These are phyloP conservation scores for Chlorella sorokiniana DNA, from an alignment of 139 green algal species.

Conservation along the genomic window DNA sequence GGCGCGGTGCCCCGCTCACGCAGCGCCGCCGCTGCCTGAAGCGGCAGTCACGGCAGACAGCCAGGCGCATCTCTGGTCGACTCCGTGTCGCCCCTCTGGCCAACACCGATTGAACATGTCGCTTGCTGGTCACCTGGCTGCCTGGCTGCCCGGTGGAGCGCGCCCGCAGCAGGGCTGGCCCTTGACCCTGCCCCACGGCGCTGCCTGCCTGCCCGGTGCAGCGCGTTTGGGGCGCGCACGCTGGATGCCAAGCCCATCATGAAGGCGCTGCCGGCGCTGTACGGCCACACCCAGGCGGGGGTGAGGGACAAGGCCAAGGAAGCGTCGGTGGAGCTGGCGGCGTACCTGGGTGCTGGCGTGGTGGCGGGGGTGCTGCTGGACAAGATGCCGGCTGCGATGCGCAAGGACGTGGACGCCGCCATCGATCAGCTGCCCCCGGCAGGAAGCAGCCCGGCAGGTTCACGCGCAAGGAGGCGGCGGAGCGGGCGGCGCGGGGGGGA, in stretches of 20 bases:
- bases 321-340: slow-evolving; percentile 80
- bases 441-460: slow-evolving; percentile 58
- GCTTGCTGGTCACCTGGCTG: neutral
- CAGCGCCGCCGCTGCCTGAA: no score
- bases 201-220: slow-evolving; percentile 46
- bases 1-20: no score
- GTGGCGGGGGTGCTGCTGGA: slow-evolving; percentile 81
- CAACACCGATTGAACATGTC: no score
- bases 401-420: slow-evolving; percentile 78
- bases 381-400: slow-evolving; percentile 89
- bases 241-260: slow-evolving; percentile 86
- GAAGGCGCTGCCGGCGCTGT: slow-evolving; percentile 81
- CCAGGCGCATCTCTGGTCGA: no score
- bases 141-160: neutral
- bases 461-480: slow-evolving; percentile 71
- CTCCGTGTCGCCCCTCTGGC: no score
- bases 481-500: slow-evolving; percentile 43
- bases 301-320: slow-evolving; percentile 85
- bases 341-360: slow-evolving; percentile 71
- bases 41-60: no score
- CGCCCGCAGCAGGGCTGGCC: no score
- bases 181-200: neutral
- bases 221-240: slow-evolving; percentile 74
- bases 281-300: slow-evolving; percentile 87
- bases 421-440: slow-evolving; percentile 18